These are phyloP conservation scores for Mycoemilia scoparia DNA, from an alignment of 192 early-diverging fungal species.

Conservation along the genomic window DNA sequence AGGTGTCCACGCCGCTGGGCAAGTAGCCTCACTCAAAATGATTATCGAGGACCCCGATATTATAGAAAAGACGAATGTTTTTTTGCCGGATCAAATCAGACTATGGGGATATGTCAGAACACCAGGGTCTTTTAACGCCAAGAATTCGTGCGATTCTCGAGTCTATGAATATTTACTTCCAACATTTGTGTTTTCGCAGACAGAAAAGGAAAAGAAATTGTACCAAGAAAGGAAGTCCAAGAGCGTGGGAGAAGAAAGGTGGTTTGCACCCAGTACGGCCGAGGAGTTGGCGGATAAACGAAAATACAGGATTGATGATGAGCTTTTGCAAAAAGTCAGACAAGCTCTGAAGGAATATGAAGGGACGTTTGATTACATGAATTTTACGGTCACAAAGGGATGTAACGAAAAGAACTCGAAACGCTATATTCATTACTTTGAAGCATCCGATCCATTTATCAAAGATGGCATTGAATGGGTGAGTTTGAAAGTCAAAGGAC, in stretches of 20 bases:
- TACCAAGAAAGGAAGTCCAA: no score
- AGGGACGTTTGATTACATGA: slow-evolving; percentile 89
- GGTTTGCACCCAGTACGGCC: slow-evolving; percentile 14
- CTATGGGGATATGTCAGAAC: slow-evolving; percentile 64
- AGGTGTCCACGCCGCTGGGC: slow-evolving; percentile 94
- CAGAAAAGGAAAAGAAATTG: no score
- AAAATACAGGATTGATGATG: slow-evolving; percentile 41
- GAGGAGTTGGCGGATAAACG: slow-evolving; percentile 46
- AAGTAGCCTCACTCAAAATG: slow-evolving; percentile 87
- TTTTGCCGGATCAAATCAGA: slow-evolving; percentile 77
- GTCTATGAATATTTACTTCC: slow-evolving; percentile 96
- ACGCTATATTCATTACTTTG: slow-evolving; percentile 70
- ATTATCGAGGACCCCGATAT: slow-evolving; percentile 53
- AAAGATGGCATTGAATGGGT: slow-evolving; percentile 73
- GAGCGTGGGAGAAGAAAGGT: slow-evolving; percentile 16
- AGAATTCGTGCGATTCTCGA: slow-evolving; percentile 79
- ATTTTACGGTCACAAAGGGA: slow-evolving; percentile 71
- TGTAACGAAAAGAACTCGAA: slow-evolving; percentile 59
- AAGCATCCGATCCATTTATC: slow-evolving; percentile 50
- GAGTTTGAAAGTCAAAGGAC: slow-evolving; percentile 78
- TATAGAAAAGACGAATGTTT: slow-evolving; percentile 57
- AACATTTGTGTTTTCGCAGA: slow-evolving; percentile 61
- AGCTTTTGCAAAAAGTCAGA: slow-evolving; percentile 45
- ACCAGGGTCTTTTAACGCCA: slow-evolving; percentile 68
- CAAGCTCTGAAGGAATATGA: slow-evolving; percentile 47